A percentile compares a stretch with the other conserved stretches of the same genome.
These are phyloP conservation scores for Backusella psychrophila DNA, from an alignment of 192 early-diverging fungal species.

Conservation along the genomic window DNA sequence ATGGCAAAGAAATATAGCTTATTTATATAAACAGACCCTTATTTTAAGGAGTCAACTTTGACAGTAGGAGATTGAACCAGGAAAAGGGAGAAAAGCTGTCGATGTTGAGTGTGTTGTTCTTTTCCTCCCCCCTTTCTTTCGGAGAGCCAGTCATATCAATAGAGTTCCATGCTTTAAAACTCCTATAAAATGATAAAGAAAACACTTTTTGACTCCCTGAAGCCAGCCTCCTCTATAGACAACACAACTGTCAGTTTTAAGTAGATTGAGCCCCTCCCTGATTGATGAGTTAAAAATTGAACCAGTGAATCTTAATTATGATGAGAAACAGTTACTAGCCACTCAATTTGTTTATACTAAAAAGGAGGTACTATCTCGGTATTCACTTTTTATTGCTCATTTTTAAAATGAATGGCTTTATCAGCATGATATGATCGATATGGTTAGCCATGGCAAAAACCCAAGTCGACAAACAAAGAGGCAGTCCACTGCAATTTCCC, in stretches of 20 bases:
- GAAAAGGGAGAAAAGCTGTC: constrained; percentile 3
- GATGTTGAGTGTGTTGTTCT: not conserved
- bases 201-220: not conserved
- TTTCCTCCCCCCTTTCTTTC: not conserved
- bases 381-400: not conserved
- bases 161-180: constrained; percentile 1
- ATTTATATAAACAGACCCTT: not conserved
- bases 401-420: not conserved
- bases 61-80: constrained; percentile 4
- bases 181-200: not conserved
- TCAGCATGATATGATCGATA: not conserved
- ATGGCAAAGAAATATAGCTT: not conserved
- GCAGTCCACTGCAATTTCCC: not conserved
- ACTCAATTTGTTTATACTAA: not conserved
- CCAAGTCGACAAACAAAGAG: not conserved
- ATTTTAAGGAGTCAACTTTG: constrained; percentile 9
- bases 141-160: not conserved
- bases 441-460: not conserved
- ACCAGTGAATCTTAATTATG: not conserved
- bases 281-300: not conserved
- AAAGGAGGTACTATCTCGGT: not conserved
- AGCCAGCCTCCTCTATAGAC: constrained; percentile 1
- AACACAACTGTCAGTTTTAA: constrained; percentile 6
- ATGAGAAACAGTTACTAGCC: not conserved
- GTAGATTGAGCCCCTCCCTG: not conserved